Conservation (phyloP, 257 asterid species). For the Solanum ossicruentum region DNA sequence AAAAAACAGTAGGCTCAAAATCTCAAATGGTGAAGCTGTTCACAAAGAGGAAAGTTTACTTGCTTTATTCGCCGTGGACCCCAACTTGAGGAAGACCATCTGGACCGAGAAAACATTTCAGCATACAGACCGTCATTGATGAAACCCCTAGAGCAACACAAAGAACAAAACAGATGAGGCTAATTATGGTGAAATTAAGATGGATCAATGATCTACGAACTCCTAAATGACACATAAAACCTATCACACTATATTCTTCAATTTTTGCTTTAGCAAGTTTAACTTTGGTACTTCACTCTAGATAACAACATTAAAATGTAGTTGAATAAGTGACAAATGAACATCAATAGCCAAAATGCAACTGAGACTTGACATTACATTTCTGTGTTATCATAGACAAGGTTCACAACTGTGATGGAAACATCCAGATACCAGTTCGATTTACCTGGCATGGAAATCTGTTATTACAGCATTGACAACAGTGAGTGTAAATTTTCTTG, state of each 20-base stretch:
- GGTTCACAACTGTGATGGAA: not conserved
- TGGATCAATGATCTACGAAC: not conserved
- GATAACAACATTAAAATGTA: not conserved
- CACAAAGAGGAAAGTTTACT: constrained; percentile 23
- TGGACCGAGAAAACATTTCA: constrained; percentile 68
- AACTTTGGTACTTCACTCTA: not conserved
- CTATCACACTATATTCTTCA: not conserved
- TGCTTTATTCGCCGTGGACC: constrained; percentile 82
- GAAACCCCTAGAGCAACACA: constrained; percentile 44
- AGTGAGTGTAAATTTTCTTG: constrained; percentile 37
- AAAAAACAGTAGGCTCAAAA: not conserved
- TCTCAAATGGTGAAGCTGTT: not conserved
- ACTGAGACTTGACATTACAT: not conserved
- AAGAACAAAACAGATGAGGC: not conserved
- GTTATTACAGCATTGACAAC: constrained; percentile 48
- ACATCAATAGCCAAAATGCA: not conserved
- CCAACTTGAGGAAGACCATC: constrained; percentile 95
- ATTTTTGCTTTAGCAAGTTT: not conserved
- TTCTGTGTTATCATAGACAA: not conserved
- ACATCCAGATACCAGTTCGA: not conserved
- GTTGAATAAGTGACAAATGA: not conserved
- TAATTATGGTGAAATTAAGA: not conserved
- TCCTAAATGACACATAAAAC: not conserved
- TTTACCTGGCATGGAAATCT: constrained; percentile 62
- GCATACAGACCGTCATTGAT: constrained; percentile 78